Evolutionary conservation across 2,329 filamentous ascomycete species (phyloP), one percentile per base, ranked within the genome.

Genomic region (Epichloe scottii): DNA sequence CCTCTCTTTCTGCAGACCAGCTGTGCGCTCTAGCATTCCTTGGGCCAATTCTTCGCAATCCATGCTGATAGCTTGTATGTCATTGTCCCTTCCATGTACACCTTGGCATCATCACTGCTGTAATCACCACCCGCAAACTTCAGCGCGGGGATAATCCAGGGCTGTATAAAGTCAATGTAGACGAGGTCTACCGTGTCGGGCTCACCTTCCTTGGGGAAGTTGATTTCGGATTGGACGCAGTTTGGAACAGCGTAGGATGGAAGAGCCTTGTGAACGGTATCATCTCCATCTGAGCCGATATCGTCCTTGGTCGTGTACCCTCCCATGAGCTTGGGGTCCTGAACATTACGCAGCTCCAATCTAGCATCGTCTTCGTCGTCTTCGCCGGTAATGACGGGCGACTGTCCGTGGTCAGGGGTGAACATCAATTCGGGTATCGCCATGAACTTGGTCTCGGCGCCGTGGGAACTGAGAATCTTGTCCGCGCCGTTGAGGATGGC

Each of bases 231-330:
- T 64, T 91, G 85, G 52, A 98, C 79, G 64, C 83, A 88, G 66
- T 96, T 96, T 6, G 93, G 91, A 5, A 91, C 79, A 2, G 70
- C 66, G 67, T 90, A 91, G 63, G 87, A 89, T 34, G 76, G 73
- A 56, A 97, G 82, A 1, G 78, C 73, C 15, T 79, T 72, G 65
- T 96, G 93, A 2, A 94, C 66, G 0, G 91, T 95, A 63, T 98
- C 93, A 63, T 98, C 93, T 41, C 93, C 93, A 57, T 95, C 87
- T 4, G 69, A 68, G 46, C 90, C 89, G 5, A 82, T 78, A 60
- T 95, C 91, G 62, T 98, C 93, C 51, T 76, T 75, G 11, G 93
- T 98, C 0, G 87, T 96, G 70, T 97, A 97, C 1, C 93, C 93
- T 1, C 71, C 62, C 12, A 76, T 73, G 1, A 85, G 69, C 41